Evolutionary conservation across 148 eudicot genomes (phyloP), one percentile per base, ranked within the genome.

Genomic region (Arbutus unedo): DNA sequence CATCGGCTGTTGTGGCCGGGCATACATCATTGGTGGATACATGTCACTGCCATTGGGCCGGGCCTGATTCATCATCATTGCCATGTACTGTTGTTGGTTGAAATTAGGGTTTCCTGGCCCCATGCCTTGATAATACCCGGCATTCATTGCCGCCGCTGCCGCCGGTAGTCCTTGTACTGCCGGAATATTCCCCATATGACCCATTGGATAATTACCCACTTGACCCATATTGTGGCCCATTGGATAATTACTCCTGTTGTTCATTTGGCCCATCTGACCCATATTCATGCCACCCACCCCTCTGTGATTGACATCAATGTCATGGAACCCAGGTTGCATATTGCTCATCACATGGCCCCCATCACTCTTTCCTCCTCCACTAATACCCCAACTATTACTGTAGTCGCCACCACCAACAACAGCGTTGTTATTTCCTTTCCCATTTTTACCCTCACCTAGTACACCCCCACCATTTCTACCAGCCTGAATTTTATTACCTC

Each of bases 51-150:
- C 96, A 43, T 88, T 81, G 79, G 83, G 87, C 76, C 94, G 89
- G 43, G 90, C 90, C 49, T 92, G 97, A 85, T 92, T 95, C 95
- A 91, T 91, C 92, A 88, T 83, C 98, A 92, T 91, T 6, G 91
- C 91, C 98, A 93, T 93, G 84, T 91, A 88, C 25, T 92, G 97
- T 48, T 88, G 92, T 31, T 86, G 77, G 23, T 91, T 90, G 47
- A 81, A 88, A 11, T 84, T 88, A 10, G 91, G 93, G 84, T 90
- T 89, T 4, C 85, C 92, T 10, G 83, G 90, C 14, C 85, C 93
- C 94, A 90, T 89, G 18, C 96, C 95, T 59, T 82, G 92, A 2
- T 84, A 77, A 74, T 71, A 89, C 13, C 91, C 91, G 8, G 86
- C 86, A 66, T 74, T 81, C 81, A 82, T 85, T 79, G 85, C 85